A percentile compares a stretch with the other conserved stretches of the same genome.
phyloP scores from a whole-genome alignment of 2,329 filamentous ascomycete species.

The Colletotrichum sp. region DNA sequence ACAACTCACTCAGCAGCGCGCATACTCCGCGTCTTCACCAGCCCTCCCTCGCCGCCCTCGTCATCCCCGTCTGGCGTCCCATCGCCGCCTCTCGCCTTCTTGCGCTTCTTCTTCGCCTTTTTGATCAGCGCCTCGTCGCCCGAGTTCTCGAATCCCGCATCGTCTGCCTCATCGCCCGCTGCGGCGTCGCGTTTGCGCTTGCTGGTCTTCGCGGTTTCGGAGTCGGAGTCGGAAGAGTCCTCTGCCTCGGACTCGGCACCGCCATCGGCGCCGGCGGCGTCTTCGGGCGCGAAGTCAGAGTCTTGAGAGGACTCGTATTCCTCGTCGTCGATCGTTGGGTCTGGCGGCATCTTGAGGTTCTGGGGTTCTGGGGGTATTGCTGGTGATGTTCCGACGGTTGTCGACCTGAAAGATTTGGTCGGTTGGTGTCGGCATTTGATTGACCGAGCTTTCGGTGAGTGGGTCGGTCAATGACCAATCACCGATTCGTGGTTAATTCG shows the following conservation, averaged over 20 bases:
- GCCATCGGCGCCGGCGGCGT: slow-evolving; percentile 45
- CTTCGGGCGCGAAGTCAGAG: slow-evolving; percentile 73
- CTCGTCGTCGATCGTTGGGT: slow-evolving; percentile 48
- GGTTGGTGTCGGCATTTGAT: slow-evolving; percentile 1
- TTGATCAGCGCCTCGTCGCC: slow-evolving; percentile 76
- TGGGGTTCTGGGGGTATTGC: neutral
- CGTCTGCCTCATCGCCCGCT: slow-evolving; percentile 37
- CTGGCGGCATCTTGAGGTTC: slow-evolving; percentile 45
- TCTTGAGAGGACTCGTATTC: slow-evolving; percentile 74
- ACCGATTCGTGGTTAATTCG: neutral
- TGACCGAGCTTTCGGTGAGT: slow-evolving; percentile 7
- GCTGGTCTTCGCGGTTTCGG: slow-evolving; percentile 24
- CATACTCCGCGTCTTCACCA: slow-evolving; percentile 77
- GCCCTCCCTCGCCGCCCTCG: slow-evolving; percentile 62
- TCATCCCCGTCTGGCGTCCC: slow-evolving; percentile 50
- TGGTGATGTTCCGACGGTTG: neutral
- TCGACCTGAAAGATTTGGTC: neutral
- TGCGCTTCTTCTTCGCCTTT: slow-evolving; percentile 60
- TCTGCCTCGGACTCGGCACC: slow-evolving; percentile 54
- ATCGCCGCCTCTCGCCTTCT: slow-evolving; percentile 41
- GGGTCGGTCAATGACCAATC: neutral
- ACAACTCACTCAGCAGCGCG: slow-evolving; percentile 64
- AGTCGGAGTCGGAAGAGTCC: slow-evolving; percentile 49
- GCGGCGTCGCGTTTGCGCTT: slow-evolving; percentile 38
- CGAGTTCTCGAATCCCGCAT: slow-evolving; percentile 67